Base-by-base conservation (phyloP, 1,139 yeast species). In the Suhomyces bolitotheri region DNA sequence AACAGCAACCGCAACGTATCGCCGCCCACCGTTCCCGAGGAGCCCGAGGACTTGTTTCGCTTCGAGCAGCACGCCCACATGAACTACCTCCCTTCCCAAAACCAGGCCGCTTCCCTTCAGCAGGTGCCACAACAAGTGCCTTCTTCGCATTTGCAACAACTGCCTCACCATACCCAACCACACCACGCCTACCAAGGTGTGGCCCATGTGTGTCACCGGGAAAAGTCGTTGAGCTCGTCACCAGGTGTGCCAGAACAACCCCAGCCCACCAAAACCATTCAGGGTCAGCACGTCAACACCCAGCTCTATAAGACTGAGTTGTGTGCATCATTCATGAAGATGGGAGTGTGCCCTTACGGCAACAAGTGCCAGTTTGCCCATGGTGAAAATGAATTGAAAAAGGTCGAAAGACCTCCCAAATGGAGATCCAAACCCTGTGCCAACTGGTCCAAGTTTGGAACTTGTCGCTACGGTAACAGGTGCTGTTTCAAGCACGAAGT, bases 351-450 rank as follows among this genome's bases (percentile, higher is more conserved):
- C 59, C 95, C 95, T 7, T 89, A 89, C 56, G 95, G 95, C 3
- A 75, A 76, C 48, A 89, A 89, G 64, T 89, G 97, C 58, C 97
- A 89, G 63, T 89, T 89, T 71, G 97, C 97, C 7, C 97, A 89
- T 53, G 97, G 97, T 15, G 72, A 76, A 27, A 66, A 74, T 39
- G 97, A 89, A 57, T 68, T 89, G 51, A 86, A 87, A 58, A 53
- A 60, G 13, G 80, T 87, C 33, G 83, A 80, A 43, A 74, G 95
- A 41, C 85, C 92, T 11, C 79, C 84, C 40, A 89, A 88, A 55
- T 89, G 94, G 85, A 78, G 96, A 56, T 85, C 96, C 17, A 89
- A 88, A 64, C 87, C 94, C 15, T 89, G 97, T 64, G 83, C 80
- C 46, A 89, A 89, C 60, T 89, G 96, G 96, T 56, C 80, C 25